These are phyloP conservation scores for Naematelia encephala DNA, from an alignment of 768 basidiomycete species.

Conservation along the genomic window DNA sequence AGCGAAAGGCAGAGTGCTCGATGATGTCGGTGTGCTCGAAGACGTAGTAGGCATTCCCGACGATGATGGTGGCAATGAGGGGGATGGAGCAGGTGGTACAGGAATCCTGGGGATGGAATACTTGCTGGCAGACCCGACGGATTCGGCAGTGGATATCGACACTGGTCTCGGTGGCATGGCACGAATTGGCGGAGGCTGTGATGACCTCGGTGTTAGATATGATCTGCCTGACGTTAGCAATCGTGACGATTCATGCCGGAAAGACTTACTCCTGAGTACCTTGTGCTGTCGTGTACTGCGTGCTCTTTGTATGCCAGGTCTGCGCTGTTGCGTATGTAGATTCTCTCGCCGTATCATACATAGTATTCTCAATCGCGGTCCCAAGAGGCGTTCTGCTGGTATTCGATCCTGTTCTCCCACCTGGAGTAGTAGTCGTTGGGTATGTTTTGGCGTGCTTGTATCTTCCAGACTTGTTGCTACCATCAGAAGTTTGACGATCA, in stretches of 20 bases:
- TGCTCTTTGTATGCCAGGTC: slow-evolving; percentile 27
- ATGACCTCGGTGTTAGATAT: slow-evolving; percentile 23
- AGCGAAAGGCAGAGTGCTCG: slow-evolving; percentile 18
- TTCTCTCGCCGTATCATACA: slow-evolving; percentile 27
- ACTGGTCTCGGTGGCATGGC: slow-evolving; percentile 8
- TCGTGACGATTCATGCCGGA: neutral
- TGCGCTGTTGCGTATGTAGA: slow-evolving; percentile 30
- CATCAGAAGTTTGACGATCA: slow-evolving; percentile 35
- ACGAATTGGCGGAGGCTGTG: slow-evolving; percentile 12
- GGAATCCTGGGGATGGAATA: neutral
- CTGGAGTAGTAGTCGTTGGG: neutral
- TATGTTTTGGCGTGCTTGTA: neutral
- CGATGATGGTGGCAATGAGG: slow-evolving; percentile 27
- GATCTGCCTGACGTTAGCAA: slow-evolving; percentile 14
- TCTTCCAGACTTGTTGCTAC: slow-evolving; percentile 14
- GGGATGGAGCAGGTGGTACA: slow-evolving; percentile 23
- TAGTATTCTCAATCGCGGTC: slow-evolving; percentile 23
- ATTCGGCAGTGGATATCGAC: slow-evolving; percentile 27
- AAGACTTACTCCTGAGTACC: slow-evolving; percentile 10
- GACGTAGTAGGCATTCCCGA: slow-evolving; percentile 7
- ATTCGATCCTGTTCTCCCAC: neutral
- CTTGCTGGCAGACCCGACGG: slow-evolving; percentile 11
- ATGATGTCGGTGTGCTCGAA: slow-evolving; percentile 51
- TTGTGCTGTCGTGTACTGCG: slow-evolving; percentile 14
- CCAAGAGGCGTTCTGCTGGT: slow-evolving; percentile 10